Conservation (phyloP, 768 basidiomycete species). For the Agaricus blazei region DNA sequence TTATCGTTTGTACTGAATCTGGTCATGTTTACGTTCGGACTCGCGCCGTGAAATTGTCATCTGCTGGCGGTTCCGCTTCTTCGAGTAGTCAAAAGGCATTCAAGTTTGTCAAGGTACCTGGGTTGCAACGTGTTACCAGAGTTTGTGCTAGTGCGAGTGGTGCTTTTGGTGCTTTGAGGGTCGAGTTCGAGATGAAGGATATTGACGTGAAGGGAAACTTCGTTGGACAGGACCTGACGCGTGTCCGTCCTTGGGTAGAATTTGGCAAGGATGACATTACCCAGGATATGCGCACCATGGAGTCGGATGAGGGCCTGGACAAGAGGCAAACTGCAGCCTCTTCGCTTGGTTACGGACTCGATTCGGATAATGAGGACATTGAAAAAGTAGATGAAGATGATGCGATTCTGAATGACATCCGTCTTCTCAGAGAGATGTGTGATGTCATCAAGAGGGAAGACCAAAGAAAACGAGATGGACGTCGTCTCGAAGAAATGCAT, state of each 20-base stretch:
- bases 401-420: slow-evolving; percentile 32
- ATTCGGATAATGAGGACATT: slow-evolving; percentile 20
- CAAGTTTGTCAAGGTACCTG: slow-evolving; percentile 78
- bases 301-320: background rate
- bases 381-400: slow-evolving; percentile 33
- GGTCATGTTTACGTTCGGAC: slow-evolving; percentile 90
- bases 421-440: slow-evolving; percentile 26
- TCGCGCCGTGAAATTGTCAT: slow-evolving; percentile 36
- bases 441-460: slow-evolving; percentile 24
- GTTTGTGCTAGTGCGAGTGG: slow-evolving; percentile 88
- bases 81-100: slow-evolving; percentile 35
- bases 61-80: background rate
- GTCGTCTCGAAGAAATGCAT: slow-evolving; percentile 14
- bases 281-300: background rate
- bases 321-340: background rate
- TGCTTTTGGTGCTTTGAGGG: slow-evolving; percentile 79
- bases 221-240: slow-evolving; percentile 60
- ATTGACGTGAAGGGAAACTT: slow-evolving; percentile 46
- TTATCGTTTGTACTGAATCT: slow-evolving; percentile 91
- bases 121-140: slow-evolving; percentile 77
- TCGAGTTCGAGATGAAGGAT: slow-evolving; percentile 58
- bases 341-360: background rate
- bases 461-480: slow-evolving; percentile 13
- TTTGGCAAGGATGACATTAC: background rate
- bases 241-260: slow-evolving; percentile 59